A percentile compares a stretch with the other conserved stretches of the same genome.
phyloP scores from a whole-genome alignment of 257 asterid species.

The Orobanche coerulescens region DNA sequence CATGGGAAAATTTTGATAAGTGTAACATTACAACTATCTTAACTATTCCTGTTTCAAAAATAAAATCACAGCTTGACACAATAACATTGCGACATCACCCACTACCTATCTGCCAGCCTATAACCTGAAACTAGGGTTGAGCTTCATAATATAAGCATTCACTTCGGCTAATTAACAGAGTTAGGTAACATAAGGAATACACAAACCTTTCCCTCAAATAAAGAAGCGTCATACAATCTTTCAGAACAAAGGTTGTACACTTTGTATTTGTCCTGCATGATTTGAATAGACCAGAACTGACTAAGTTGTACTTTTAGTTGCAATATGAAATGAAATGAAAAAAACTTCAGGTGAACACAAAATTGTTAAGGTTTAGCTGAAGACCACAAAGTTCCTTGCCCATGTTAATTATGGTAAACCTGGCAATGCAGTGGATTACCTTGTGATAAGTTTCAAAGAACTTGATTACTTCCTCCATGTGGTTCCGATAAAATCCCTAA shows the following conservation, averaged over 20 bases:
- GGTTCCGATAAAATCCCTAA: constrained; percentile 95
- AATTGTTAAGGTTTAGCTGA: constrained; percentile 6
- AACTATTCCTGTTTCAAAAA: no score
- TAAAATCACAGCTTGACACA: no score
- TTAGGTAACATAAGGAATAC: constrained; percentile 9
- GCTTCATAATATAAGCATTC: neutral
- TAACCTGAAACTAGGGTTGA: no score
- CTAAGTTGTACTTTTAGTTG: neutral
- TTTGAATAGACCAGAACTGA: constrained; percentile 19
- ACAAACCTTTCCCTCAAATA: constrained; percentile 93
- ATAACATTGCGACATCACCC: no score
- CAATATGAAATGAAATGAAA: constrained; percentile 6
- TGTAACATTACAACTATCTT: no score
- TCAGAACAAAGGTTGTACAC: constrained; percentile 99
- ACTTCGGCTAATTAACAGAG: constrained; percentile 3
- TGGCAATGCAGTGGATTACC: constrained; percentile 36
- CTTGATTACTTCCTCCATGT: constrained; percentile 98
- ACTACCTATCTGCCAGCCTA: no score
- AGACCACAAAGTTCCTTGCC: neutral
- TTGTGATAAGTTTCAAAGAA: constrained; percentile 94
- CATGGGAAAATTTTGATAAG: no score
- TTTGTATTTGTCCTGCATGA: constrained; percentile 85
- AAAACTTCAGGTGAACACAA: neutral
- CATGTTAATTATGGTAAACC: constrained; percentile 9
- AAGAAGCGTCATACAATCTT: constrained; percentile 90